Conservation (phyloP, 257 asterid genomes). For the Scutellaria barbata region DNA sequence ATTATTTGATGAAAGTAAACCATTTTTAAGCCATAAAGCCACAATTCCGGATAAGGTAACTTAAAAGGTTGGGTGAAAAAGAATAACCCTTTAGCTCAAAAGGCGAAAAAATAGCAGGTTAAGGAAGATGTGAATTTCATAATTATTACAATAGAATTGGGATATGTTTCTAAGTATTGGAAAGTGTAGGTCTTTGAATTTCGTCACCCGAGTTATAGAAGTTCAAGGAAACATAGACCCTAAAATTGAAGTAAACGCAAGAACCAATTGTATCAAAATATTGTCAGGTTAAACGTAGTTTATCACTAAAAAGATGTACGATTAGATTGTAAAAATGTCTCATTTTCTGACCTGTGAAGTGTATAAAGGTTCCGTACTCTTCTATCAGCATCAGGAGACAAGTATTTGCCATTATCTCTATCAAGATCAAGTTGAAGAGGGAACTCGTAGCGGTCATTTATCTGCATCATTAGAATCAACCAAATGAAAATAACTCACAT, state of each 20-base stretch:
- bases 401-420: constrained; percentile 48
- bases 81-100: constrained; percentile 18
- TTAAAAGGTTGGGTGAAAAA: not conserved
- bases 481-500: constrained; percentile 9
- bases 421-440: constrained; percentile 61
- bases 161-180: constrained; percentile 10
- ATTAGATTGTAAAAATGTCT: constrained; percentile 21
- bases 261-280: constrained; percentile 22
- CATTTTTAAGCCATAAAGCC: constrained; percentile 23
- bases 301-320: not conserved
- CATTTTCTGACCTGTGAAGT: constrained; percentile 54
- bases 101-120: constrained; percentile 3
- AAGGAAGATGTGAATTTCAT: not conserved
- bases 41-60: constrained; percentile 2
- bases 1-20: constrained; percentile 18
- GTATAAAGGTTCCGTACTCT: constrained; percentile 55
- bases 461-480: constrained; percentile 41
- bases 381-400: constrained; percentile 56
- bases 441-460: constrained; percentile 56
- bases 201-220: constrained; percentile 18
- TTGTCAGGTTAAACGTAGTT: not conserved
- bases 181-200: constrained; percentile 1
- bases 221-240: constrained; percentile 13
- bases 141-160: constrained; percentile 19
- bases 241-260: constrained; percentile 15